These are phyloP conservation scores for Kazachstania taianensis DNA, from an alignment of 805 yeast species.

Conservation along the genomic window DNA sequence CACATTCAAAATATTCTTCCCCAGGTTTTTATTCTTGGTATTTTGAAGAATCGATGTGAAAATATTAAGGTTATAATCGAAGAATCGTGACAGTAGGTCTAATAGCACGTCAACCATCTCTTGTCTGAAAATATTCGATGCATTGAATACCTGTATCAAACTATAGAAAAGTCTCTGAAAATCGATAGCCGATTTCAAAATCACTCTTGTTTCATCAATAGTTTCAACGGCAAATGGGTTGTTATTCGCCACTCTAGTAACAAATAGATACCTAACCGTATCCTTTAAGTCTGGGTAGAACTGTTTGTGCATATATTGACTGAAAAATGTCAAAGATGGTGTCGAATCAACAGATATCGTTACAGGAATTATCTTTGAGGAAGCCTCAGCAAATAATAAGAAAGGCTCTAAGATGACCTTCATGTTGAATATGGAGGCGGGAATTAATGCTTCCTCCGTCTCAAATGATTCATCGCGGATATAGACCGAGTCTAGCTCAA, in stretches of 20 bases:
- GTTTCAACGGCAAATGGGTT: slow-evolving; percentile 31
- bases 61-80: slow-evolving; percentile 26
- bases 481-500: slow-evolving; percentile 35
- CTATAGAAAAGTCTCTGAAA: slow-evolving; percentile 22
- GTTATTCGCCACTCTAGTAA: slow-evolving; percentile 33
- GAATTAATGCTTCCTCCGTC: slow-evolving; percentile 54
- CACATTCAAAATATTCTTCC: slow-evolving; percentile 20
- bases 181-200: slow-evolving; percentile 24
- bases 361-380: slow-evolving; percentile 34
- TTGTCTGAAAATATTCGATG: slow-evolving; percentile 37
- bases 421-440: slow-evolving; percentile 70
- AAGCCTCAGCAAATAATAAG: slow-evolving; percentile 54
- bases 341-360: slow-evolving; percentile 12
- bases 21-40: slow-evolving; percentile 11
- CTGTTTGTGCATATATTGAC: slow-evolving; percentile 50
- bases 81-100: slow-evolving; percentile 31
- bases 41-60: slow-evolving; percentile 23
- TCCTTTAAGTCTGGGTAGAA: slow-evolving; percentile 57
- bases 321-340: slow-evolving; percentile 42
- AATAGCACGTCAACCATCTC: slow-evolving; percentile 38
- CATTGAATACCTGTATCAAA: slow-evolving; percentile 25
- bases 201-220: slow-evolving; percentile 25
- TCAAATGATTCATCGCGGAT: slow-evolving; percentile 51
- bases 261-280: slow-evolving; percentile 44
- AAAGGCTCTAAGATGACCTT: slow-evolving; percentile 66